Base-by-base conservation (phyloP, 2,329 filamentous ascomycete genomes). In the Drechslerella dactyloides region DNA sequence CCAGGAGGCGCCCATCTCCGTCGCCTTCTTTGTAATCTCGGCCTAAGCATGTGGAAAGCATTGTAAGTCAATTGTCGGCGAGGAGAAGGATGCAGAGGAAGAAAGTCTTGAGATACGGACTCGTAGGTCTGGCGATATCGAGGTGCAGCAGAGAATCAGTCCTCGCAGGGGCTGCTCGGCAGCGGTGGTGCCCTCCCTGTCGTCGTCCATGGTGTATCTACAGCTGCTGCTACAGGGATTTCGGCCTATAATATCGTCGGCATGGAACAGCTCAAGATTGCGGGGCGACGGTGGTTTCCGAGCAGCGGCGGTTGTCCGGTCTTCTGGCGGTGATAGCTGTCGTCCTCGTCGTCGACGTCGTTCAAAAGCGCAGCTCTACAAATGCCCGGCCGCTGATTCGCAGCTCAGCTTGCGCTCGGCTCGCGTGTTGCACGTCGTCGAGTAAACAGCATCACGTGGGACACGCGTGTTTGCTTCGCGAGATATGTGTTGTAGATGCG, bases 101-200 rank as follows among this genome's bases (percentile, higher is more conserved):
- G 54, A 53, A 23, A 62, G 62, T 58, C 73, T 52, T 46, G 35
- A 46, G 74, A n/a, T 73, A 82, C 84, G 76, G 82, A 93, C 91
- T 79, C 91, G 86, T 78, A 89, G 84, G 77, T 96, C 91, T 65
- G 89, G 86, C 61, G 88, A 84, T 75, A 96, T 89, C 76, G 89
- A 92, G 56, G 92, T 96, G 81, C 91, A 96, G 83, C 92, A 96
- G 75, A 96, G 84, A 73, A 94, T 85, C 59, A 91, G 85, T 76
- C 89, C 89, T 74, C 83, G 82, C 75, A 93, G 85, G 58, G 90
- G 89, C 74, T 83, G 82, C 33, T 66, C 57, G 33, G 68, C 60
- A 2, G 48, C 68, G n/a, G 62, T 59, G 21, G 68, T 72, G 19
- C 66, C 66, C 53, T 72, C 60, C 40, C 53, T 48, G 55, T 33